Evolutionary conservation across 1,284 basidiomycete genomes (phyloP).

Genomic region (Coriolopsis trogii): DNA sequence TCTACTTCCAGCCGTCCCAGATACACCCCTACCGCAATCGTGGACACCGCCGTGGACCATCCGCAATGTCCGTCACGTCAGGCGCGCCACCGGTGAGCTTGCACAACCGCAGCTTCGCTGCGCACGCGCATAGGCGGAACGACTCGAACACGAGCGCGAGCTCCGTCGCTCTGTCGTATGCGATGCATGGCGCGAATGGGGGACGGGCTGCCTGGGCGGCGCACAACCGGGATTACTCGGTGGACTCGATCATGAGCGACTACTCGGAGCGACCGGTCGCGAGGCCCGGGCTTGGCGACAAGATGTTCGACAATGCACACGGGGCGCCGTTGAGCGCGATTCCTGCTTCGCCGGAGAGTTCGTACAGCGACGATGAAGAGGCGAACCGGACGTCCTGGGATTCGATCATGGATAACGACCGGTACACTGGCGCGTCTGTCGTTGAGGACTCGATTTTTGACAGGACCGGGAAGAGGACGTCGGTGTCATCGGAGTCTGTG

Average conservation of each 20-base stretch:
- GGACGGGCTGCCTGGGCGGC: slow-evolving; percentile 64
- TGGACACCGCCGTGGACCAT: slow-evolving; percentile 52
- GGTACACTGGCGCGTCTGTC: slow-evolving; percentile 36
- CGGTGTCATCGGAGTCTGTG: slow-evolving; percentile 61
- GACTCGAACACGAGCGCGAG: slow-evolving; percentile 57
- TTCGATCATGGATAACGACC: slow-evolving; percentile 26
- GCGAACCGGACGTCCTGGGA: slow-evolving; percentile 25
- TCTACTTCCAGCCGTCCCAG: slow-evolving; percentile 56
- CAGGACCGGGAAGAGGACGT: slow-evolving; percentile 54
- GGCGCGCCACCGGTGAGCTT: slow-evolving; percentile 69
- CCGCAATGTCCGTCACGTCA: slow-evolving; percentile 49
- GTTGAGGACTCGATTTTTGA: slow-evolving; percentile 69
- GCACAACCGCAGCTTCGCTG: slow-evolving; percentile 63
- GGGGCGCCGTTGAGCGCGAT: slow-evolving; percentile 67
- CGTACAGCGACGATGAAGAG: slow-evolving; percentile 27
- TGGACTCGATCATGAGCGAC: slow-evolving; percentile 69
- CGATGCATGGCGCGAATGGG: slow-evolving; percentile 51
- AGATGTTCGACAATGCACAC: slow-evolving; percentile 79
- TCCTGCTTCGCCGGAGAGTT: slow-evolving; percentile 65
- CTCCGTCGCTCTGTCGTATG: slow-evolving; percentile 57
- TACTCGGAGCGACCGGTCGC: slow-evolving; percentile 59
- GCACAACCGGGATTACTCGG: slow-evolving; percentile 61
- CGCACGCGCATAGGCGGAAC: slow-evolving; percentile 42
- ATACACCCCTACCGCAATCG: slow-evolving; percentile 34
- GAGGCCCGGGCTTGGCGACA: slow-evolving; percentile 81